Evolutionary conservation across 345 rosid species (phyloP).

Genomic region (Aquilaria malaccensis): DNA sequence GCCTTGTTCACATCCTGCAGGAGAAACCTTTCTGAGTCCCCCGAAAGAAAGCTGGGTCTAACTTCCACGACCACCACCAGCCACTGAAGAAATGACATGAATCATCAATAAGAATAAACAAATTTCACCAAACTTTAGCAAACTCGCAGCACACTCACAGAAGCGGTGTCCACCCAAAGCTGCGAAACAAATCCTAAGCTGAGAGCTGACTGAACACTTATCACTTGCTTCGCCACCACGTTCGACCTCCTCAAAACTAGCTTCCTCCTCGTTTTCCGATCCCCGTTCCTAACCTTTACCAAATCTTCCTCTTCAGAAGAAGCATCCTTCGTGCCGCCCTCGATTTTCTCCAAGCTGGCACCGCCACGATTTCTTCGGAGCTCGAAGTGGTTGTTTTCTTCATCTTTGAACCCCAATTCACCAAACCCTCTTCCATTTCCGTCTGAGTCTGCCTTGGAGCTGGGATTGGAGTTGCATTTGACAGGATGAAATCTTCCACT

Average conservation of each 20-base stretch:
- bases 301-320: slow-evolving; percentile 19
- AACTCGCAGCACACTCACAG: slow-evolving; percentile 30
- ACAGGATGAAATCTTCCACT: slow-evolving; percentile 8
- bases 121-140: not conserved
- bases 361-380: slow-evolving; percentile 7
- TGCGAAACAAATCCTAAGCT: slow-evolving; percentile 78
- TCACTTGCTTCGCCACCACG: slow-evolving; percentile 80
- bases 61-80: slow-evolving; percentile 62
- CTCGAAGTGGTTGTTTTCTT: slow-evolving; percentile 15
- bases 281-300: slow-evolving; percentile 13
- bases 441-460: slow-evolving; percentile 6
- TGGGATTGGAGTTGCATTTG: slow-evolving; percentile 1
- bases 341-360: slow-evolving; percentile 12
- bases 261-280: slow-evolving; percentile 25
- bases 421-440: slow-evolving; percentile 2
- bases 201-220: slow-evolving; percentile 67
- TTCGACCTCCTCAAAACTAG: slow-evolving; percentile 52
- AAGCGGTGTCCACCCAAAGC: slow-evolving; percentile 67
- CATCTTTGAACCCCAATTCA: slow-evolving; percentile 32
- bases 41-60: slow-evolving; percentile 75
- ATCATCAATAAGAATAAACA: not conserved
- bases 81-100: slow-evolving; percentile 41
- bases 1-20: slow-evolving; percentile 62
- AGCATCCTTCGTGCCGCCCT: slow-evolving; percentile 9
- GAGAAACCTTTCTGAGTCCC: slow-evolving; percentile 72